These are phyloP conservation scores for Hypoxylon fuscum DNA, from an alignment of 495 filamentous ascomycete species.

Conservation along the genomic window DNA sequence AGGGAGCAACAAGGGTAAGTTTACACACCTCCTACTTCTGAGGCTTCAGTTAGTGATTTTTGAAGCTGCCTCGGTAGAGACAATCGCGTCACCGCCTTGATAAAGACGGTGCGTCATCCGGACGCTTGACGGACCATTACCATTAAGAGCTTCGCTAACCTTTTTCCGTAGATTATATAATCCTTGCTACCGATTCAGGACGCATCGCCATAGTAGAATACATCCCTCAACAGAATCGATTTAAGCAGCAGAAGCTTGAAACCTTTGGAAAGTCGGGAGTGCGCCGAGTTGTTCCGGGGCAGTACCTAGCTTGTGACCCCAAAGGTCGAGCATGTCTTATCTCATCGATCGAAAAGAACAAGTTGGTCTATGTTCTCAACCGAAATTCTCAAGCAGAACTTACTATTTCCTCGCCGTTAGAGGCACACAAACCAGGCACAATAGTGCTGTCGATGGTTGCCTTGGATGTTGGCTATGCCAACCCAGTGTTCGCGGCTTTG, in stretches of 20 bases:
- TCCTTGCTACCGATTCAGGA: slow-evolving; percentile 93
- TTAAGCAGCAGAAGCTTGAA: slow-evolving; percentile 90
- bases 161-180: slow-evolving; percentile 83
- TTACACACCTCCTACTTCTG: slow-evolving; percentile 51
- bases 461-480: slow-evolving; percentile 94
- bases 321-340: slow-evolving; percentile 95
- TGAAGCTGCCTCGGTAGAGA: slow-evolving; percentile 68
- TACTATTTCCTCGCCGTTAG: slow-evolving; percentile 96
- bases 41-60: slow-evolving; percentile 93
- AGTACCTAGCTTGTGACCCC: slow-evolving; percentile 93
- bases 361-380: slow-evolving; percentile 98
- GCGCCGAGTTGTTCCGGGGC: slow-evolving; percentile 90
- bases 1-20: slow-evolving; percentile 95
- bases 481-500: slow-evolving; percentile 92
- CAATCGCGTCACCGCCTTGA: slow-evolving; percentile 53
- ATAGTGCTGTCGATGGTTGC: slow-evolving; percentile 86
- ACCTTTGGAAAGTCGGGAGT: slow-evolving; percentile 99
- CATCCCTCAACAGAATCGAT: slow-evolving; percentile 83
- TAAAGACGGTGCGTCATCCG: slow-evolving; percentile 39
- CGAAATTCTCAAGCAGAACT: slow-evolving; percentile 92
- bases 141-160: slow-evolving; percentile 67
- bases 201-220: slow-evolving; percentile 96
- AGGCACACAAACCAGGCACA: slow-evolving; percentile 95
- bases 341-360: slow-evolving; percentile 96
- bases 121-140: slow-evolving; percentile 4